A percentile compares a stretch with the other conserved stretches of the same genome.
These are phyloP conservation scores for Sporothrix sp. DNA, from an alignment of 2,329 filamentous ascomycete genomes.

Conservation along the genomic window DNA sequence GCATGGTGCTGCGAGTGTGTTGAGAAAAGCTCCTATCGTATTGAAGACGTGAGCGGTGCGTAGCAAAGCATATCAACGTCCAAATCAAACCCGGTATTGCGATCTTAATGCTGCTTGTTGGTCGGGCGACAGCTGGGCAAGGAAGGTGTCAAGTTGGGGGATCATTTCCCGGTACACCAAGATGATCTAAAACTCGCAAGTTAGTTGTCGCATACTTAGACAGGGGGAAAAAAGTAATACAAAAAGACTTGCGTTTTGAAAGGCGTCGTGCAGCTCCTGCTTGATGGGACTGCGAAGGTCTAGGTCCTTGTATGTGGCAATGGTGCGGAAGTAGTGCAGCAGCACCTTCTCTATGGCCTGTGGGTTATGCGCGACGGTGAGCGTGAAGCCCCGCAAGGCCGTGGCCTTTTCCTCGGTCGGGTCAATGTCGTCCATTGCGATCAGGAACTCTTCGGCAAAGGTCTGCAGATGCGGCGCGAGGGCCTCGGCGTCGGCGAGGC, in stretches of 20 bases:
- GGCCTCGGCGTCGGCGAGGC: slow-evolving; percentile 64
- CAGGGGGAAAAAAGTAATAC: not conserved
- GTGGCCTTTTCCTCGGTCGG: slow-evolving; percentile 91
- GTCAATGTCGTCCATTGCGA: slow-evolving; percentile 72
- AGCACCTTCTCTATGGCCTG: slow-evolving; percentile 84
- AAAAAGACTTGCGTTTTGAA: slow-evolving; percentile 71
- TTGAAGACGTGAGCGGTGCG: slow-evolving; percentile 9
- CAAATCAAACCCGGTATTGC: slow-evolving; percentile 37
- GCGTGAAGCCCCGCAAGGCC: slow-evolving; percentile 82
- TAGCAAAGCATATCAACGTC: no score
- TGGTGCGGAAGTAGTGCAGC: slow-evolving; percentile 70
- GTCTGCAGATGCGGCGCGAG: slow-evolving; percentile 69
- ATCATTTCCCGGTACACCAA: slow-evolving; percentile 50
- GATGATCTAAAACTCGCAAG: slow-evolving; percentile 34
- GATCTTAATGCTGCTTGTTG: slow-evolving; percentile 41
- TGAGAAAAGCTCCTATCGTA: not conserved
- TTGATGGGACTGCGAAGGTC: slow-evolving; percentile 50
- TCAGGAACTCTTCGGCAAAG: slow-evolving; percentile 75
- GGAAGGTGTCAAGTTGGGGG: slow-evolving; percentile 47
- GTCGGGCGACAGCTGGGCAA: slow-evolving; percentile 38
- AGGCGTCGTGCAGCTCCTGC: slow-evolving; percentile 58
- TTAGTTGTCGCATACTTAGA: not conserved
- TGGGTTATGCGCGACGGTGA: slow-evolving; percentile 76
- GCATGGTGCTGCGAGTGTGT: not conserved
- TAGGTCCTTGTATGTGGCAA: slow-evolving; percentile 66